Base-by-base conservation (phyloP, 352 stramenopile species). In the Phytophthora pisi region DNA sequence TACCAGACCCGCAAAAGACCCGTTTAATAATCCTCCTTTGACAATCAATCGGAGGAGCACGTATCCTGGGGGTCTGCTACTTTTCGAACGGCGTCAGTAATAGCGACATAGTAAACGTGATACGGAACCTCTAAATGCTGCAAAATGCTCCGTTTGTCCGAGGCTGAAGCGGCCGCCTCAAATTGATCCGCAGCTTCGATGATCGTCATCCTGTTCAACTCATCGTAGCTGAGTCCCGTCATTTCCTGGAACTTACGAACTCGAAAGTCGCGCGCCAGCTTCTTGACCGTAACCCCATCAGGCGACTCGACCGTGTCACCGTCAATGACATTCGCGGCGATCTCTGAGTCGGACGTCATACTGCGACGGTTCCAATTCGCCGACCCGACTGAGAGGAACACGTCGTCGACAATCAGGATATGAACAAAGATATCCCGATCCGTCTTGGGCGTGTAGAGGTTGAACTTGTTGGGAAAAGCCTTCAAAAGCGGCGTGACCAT, bases 181-280 rank as follows among this genome's bases (percentile, higher is more conserved):
- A 57, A 57, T 49, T 59, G 57, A 46, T 70, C 80, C 23, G 42
- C 82, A 64, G 80, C 70, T 43, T 86, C 76, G 2, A 85, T 13
- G 38, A 89, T 78, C n/a, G 51, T 81, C 68, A 90, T 75, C 16
- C 61, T 70, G 7, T 81, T 42, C 18, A 92, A 57, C 20, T 82
- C 67, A 3, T 69, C 50, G 66, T 82, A 78, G 8, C 55, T 71
- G n/a, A 79, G 66, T 5, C 78, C 73, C 13, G 75, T 84, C 47
- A 87, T 75, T 62, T 91, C 83, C 23, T 63, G 57, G 51, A 91
- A 90, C 66, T 90, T 90, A 24, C 71, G 71, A 23, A 89, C 70
- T 1, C 82, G 82, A 50, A 77, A 91, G 49, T 86, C 67, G 1
- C 77, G 79, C 28, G 80, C 74, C 8, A 86, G 53, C 40, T 70